Conservation (phyloP, 1,284 basidiomycete species). For the Albatrellus sp. region DNA sequence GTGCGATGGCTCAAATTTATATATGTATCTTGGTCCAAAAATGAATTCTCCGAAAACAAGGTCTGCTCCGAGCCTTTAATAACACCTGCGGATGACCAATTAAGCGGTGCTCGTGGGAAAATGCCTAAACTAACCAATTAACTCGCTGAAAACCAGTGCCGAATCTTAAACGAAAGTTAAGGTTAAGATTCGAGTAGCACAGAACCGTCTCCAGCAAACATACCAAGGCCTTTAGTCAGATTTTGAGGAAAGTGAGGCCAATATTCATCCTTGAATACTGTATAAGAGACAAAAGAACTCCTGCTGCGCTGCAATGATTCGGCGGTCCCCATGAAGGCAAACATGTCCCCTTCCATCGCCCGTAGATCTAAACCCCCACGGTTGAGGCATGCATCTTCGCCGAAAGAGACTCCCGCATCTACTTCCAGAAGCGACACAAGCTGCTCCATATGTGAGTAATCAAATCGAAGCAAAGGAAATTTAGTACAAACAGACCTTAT, state of each 20-base stretch:
- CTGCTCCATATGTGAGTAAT: background rate
- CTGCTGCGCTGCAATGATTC: no score
- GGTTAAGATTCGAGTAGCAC: background rate
- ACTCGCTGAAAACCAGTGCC: slow-evolving; percentile 53
- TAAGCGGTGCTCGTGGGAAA: background rate
- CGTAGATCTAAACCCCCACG: no score
- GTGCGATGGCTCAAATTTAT: slow-evolving; percentile 33
- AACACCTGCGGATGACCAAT: slow-evolving; percentile 29
- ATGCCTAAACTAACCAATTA: slow-evolving; percentile 42
- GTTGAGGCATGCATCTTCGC: no score
- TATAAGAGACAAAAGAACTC: slow-evolving; percentile 29
- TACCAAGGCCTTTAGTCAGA: slow-evolving; percentile 44
- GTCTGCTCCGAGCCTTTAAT: slow-evolving; percentile 55
- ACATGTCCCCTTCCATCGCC: no score
- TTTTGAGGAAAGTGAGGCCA: slow-evolving; percentile 53
- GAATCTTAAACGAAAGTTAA: slow-evolving; percentile 30
- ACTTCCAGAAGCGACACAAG: background rate
- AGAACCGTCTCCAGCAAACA: slow-evolving; percentile 4
- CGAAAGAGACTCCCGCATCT: background rate
- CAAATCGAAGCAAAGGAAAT: no score
- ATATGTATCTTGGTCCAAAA: slow-evolving; percentile 32
- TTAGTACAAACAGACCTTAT: slow-evolving; percentile 29
- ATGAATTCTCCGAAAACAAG: slow-evolving; percentile 10
- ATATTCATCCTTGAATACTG: slow-evolving; percentile 38
- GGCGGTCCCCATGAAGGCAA: no score